Conservation (phyloP, 257 asterid species). For the Scutellaria baicalensis region DNA sequence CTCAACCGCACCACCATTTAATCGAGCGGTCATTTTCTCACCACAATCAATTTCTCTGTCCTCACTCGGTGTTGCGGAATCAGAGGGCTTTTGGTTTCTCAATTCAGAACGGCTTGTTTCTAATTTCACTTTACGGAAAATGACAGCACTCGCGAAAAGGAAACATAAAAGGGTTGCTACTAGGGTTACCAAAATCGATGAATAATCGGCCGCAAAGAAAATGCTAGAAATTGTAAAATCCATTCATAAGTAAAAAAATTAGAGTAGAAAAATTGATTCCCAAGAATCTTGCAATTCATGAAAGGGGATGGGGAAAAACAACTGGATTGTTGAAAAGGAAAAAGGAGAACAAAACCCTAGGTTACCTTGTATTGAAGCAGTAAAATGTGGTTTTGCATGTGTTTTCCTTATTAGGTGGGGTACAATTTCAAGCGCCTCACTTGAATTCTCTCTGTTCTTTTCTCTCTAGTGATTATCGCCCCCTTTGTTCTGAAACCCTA, state of each 20-base stretch:
- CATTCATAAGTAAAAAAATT: constrained; percentile 59
- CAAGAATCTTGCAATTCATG: constrained; percentile 27
- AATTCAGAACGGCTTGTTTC: constrained; percentile 12
- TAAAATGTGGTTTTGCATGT: constrained; percentile 26
- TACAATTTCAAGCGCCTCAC: background rate
- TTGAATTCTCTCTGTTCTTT: background rate
- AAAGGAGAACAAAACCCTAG: constrained; percentile 14
- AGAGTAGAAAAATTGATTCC: constrained; percentile 7
- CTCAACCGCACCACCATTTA: constrained; percentile 24
- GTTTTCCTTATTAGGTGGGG: constrained; percentile 15
- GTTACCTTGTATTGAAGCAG: constrained; percentile 23
- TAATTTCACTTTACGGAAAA: constrained; percentile 21
- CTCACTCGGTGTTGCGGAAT: constrained; percentile 21
- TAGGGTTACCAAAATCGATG: constrained; percentile 34
- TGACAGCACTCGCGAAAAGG: constrained; percentile 31
- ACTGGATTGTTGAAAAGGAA: background rate
- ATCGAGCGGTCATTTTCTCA: constrained; percentile 27
- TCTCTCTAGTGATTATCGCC: background rate
- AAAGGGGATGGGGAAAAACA: constrained; percentile 6
- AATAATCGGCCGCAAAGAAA: constrained; percentile 24
- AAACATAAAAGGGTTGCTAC: constrained; percentile 43
- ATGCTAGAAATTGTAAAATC: constrained; percentile 32
- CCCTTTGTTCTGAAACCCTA: constrained; percentile 15
- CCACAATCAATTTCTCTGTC: constrained; percentile 11
- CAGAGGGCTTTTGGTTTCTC: constrained; percentile 6